phyloP scores from a whole-genome alignment of 805 yeast genomes.

The Ogataea glucozyma region DNA sequence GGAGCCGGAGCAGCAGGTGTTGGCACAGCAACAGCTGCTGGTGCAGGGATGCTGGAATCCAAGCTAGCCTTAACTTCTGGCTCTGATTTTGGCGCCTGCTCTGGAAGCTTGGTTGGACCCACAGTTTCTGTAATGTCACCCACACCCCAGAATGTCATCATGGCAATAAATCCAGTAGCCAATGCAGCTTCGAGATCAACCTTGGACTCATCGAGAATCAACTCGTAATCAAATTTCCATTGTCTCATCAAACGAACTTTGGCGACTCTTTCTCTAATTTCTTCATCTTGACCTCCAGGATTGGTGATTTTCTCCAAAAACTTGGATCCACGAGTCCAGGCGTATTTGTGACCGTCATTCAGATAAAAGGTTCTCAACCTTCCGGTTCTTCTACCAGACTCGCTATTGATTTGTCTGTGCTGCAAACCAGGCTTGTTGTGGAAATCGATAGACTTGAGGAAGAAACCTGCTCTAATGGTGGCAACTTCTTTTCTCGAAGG shows the following conservation, averaged over 20 bases:
- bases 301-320: slow-evolving; percentile 53
- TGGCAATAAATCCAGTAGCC: slow-evolving; percentile 61
- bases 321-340: slow-evolving; percentile 55
- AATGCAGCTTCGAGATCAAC: slow-evolving; percentile 54
- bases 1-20: slow-evolving; percentile 9
- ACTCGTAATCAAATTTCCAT: slow-evolving; percentile 59
- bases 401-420: slow-evolving; percentile 44
- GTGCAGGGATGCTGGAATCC: slow-evolving; percentile 7
- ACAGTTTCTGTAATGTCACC: slow-evolving; percentile 54
- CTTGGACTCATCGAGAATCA: slow-evolving; percentile 48
- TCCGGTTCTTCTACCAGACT: slow-evolving; percentile 39
- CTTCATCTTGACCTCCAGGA: slow-evolving; percentile 59
- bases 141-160: slow-evolving; percentile 68
- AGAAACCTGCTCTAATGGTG: slow-evolving; percentile 50
- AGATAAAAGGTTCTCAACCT: slow-evolving; percentile 49
- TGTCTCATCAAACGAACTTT: slow-evolving; percentile 57
- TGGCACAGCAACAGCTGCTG: slow-evolving; percentile 12
- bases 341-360: slow-evolving; percentile 53
- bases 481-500: slow-evolving; percentile 52
- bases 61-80: slow-evolving; percentile 4
- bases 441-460: slow-evolving; percentile 47
- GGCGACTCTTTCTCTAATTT: slow-evolving; percentile 53
- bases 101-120: slow-evolving; percentile 46
- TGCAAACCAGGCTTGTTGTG: slow-evolving; percentile 46
- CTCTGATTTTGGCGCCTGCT: slow-evolving; percentile 11